A percentile compares a stretch with the other conserved stretches of the same genome.
Conservation (phyloP, 192 early-diverging fungal genomes). For the Glomus cerebriforme region DNA sequence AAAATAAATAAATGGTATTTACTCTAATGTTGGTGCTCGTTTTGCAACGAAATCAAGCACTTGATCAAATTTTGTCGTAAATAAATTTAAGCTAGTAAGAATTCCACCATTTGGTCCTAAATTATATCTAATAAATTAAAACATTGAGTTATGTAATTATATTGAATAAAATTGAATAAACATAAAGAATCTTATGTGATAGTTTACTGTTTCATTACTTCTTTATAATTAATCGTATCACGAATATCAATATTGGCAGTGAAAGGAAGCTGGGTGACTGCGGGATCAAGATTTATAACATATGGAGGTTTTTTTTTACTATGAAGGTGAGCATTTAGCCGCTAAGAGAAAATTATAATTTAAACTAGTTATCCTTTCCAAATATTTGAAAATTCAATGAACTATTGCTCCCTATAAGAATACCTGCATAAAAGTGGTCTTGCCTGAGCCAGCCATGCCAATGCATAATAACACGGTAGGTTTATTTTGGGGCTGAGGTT, state of each 20-base stretch:
- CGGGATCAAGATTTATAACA: conserved; percentile 94
- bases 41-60: conserved; percentile 87
- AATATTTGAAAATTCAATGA: no score
- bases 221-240: conserved; percentile 97
- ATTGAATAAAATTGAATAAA: not conserved
- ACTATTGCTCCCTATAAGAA: not conserved
- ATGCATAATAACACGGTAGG: conserved; percentile 81
- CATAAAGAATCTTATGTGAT: not conserved
- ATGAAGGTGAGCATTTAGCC: conserved; percentile 87
- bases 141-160: not conserved
- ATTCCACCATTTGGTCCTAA: conserved; percentile 97
- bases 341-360: conserved; percentile 43
- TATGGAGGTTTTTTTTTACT: conserved; percentile 76
- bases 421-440: conserved; percentile 97
- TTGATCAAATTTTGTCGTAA: conserved; percentile 98
- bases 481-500: conserved; percentile 38
- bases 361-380: no score
- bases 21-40: conserved; percentile 71
- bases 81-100: conserved; percentile 92
- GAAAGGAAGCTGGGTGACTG: conserved; percentile 83
- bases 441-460: conserved; percentile 97
- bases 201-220: conserved; percentile 94
- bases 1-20: conserved; percentile 17
- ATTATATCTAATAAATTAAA: conserved; percentile 68
- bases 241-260: conserved; percentile 97